These are phyloP conservation scores for Boletus pseudo-olivaceus DNA, from an alignment of 768 basidiomycete genomes.

Conservation along the genomic window DNA sequence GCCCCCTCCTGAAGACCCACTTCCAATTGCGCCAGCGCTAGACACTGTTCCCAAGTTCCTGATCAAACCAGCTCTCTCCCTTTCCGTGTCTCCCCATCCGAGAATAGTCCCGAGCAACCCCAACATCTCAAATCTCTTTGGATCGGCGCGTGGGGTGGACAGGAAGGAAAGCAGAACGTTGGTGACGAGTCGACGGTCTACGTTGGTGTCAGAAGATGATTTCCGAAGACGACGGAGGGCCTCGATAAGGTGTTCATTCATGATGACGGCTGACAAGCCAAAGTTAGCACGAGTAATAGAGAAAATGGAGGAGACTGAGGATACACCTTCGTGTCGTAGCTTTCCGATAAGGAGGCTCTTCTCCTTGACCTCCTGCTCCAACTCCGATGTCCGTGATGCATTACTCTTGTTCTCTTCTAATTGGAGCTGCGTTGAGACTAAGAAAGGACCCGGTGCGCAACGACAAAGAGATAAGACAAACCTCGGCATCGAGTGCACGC, in stretches of 20 bases:
- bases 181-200: constrained; percentile 90
- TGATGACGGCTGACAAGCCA: constrained; percentile 72
- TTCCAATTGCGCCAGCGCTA: constrained; percentile 24
- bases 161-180: constrained; percentile 92
- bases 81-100: constrained; percentile 88
- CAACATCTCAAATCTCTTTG: constrained; percentile 97
- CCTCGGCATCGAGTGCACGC: constrained; percentile 86
- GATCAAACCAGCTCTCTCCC: constrained; percentile 75
- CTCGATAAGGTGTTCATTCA: constrained; percentile 97
- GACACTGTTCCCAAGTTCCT: constrained; percentile 50
- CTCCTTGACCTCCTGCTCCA: constrained; percentile 92
- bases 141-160: constrained; percentile 83
- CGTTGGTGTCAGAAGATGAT: constrained; percentile 79
- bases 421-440: constrained; percentile 47
- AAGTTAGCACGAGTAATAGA: constrained; percentile 1
- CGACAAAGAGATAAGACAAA: constrained; percentile 29
- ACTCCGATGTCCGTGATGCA: constrained; percentile 59
- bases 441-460: not conserved
- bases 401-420: constrained; percentile 71
- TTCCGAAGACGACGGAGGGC: constrained; percentile 91
- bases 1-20: constrained; percentile 15
- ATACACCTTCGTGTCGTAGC: constrained; percentile 84
- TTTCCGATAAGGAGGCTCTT: constrained; percentile 95
- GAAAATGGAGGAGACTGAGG: constrained; percentile 11
- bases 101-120: constrained; percentile 83